A percentile compares a stretch with the other conserved stretches of the same genome.
Conservation (phyloP, 441 rosid species). For the Iberis amara region DNA sequence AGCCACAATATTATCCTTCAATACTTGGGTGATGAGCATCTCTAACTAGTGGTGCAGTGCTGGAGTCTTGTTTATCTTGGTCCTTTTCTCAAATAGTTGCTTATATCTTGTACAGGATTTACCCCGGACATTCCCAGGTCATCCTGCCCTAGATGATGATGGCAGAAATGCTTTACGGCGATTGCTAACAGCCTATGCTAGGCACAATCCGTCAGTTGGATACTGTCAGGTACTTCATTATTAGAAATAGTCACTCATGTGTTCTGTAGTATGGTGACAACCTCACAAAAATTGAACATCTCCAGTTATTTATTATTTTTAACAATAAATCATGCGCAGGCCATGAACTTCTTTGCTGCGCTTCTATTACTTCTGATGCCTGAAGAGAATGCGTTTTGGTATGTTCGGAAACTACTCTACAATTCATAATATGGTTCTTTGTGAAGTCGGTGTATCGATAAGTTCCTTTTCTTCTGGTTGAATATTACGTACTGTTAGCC, state of each 20-base stretch:
- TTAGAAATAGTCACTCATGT: conserved; percentile 4
- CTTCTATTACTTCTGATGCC: conserved; percentile 88
- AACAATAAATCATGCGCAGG: conserved; percentile 40
- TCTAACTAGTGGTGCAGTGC: conserved; percentile 19
- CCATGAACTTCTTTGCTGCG: conserved; percentile 96
- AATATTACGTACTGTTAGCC: not conserved
- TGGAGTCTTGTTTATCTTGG: conserved; percentile 18
- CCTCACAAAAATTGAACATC: conserved; percentile 5
- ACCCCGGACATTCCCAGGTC: conserved; percentile 97
- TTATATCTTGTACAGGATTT: conserved; percentile 62
- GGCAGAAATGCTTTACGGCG: conserved; percentile 97
- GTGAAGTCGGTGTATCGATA: conserved; percentile 3
- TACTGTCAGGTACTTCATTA: conserved; percentile 75
- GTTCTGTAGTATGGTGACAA: conserved; percentile 15
- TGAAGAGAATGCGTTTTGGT: conserved; percentile 98
- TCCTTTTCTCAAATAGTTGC: conserved; percentile 22
- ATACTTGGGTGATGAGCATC: conserved; percentile 15
- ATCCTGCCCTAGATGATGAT: conserved; percentile 84
- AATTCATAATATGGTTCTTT: conserved; percentile 1
- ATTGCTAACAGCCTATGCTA: conserved; percentile 88
- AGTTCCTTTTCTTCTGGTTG: not conserved
- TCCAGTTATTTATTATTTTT: conserved; percentile 1
- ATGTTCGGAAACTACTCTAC: conserved; percentile 26
- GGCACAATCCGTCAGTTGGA: conserved; percentile 92
- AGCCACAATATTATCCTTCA: conserved; percentile 22